Conservation (phyloP, 2,329 filamentous ascomycete genomes). For the Colletotrichum lindemuthianum region DNA sequence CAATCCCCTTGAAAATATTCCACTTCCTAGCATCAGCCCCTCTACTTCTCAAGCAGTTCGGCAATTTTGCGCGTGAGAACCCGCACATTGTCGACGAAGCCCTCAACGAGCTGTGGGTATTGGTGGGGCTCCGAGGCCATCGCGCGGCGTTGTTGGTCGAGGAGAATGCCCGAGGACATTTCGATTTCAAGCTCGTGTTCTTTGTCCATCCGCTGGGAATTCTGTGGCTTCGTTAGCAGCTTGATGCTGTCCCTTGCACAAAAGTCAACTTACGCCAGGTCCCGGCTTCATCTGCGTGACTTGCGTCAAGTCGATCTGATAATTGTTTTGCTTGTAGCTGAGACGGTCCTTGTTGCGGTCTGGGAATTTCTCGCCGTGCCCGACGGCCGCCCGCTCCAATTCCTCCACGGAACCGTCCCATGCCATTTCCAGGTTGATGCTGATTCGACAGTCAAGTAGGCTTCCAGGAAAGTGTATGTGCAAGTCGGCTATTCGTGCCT, state of each 20-base stretch:
- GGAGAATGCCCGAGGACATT: conserved; percentile 69
- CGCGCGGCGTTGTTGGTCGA: conserved; percentile 72
- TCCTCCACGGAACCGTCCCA: conserved; percentile 76
- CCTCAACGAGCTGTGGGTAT: conserved; percentile 75
- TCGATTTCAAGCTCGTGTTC: conserved; percentile 88
- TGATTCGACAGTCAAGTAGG: conserved; percentile 90
- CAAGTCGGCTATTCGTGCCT: conserved; percentile 87
- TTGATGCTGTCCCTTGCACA: neutral
- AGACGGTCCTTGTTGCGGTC: conserved; percentile 89
- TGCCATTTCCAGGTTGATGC: conserved; percentile 92
- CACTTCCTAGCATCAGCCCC: neutral
- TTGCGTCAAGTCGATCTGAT: conserved; percentile 93
- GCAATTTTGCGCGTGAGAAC: conserved; percentile 61
- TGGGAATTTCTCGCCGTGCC: conserved; percentile 52
- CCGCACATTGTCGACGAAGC: conserved; percentile 78
- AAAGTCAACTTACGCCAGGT: conserved; percentile 48
- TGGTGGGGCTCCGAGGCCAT: conserved; percentile 63
- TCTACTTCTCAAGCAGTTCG: conserved; percentile 40
- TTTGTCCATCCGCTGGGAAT: conserved; percentile 60
- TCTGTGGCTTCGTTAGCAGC: conserved; percentile 42
- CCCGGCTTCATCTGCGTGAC: conserved; percentile 67
- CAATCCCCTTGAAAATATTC: conserved; percentile 15
- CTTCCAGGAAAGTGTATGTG: conserved; percentile 82
- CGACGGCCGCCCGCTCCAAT: conserved; percentile 53
- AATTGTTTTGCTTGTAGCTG: conserved; percentile 88